Conservation (phyloP, 2,329 filamentous ascomycete genomes). For the Anthostomella pinea region DNA sequence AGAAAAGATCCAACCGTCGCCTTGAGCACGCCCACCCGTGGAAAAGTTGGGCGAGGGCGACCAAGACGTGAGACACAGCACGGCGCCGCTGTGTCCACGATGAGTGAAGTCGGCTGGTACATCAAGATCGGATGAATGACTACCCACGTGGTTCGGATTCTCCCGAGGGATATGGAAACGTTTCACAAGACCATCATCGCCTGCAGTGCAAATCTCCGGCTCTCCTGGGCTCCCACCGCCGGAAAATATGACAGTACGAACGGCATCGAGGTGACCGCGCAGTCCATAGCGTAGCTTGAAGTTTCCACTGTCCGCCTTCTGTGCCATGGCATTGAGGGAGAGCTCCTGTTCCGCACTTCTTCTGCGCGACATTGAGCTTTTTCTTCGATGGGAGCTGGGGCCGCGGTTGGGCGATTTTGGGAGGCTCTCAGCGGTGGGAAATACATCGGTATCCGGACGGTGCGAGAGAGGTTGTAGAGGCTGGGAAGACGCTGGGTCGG, state of each 20-base stretch:
- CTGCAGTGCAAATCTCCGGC: slow-evolving; percentile 93
- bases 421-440: slow-evolving; percentile 76
- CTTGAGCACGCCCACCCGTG: slow-evolving; percentile 80
- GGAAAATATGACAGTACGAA: slow-evolving; percentile 93
- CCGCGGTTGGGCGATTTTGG: slow-evolving; percentile 76
- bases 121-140: slow-evolving; percentile 74
- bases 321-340: slow-evolving; percentile 44
- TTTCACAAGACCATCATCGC: slow-evolving; percentile 94
- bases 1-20: slow-evolving; percentile 98
- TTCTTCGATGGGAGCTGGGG: slow-evolving; percentile 70
- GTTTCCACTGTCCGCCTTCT: slow-evolving; percentile 67
- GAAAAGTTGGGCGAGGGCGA: slow-evolving; percentile 85
- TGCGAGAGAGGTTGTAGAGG: slow-evolving; percentile 46
- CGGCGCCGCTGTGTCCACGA: slow-evolving; percentile 85
- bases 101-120: slow-evolving; percentile 94
- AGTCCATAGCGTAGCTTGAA: slow-evolving; percentile 94
- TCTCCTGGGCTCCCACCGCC: slow-evolving; percentile 93
- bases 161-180: slow-evolving; percentile 92
- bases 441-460: slow-evolving; percentile 83
- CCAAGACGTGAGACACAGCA: slow-evolving; percentile 83
- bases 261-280: slow-evolving; percentile 87
- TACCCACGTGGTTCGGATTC: slow-evolving; percentile 50
- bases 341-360: slow-evolving; percentile 67
- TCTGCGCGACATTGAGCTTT: slow-evolving; percentile 73
- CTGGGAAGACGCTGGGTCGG: slow-evolving; percentile 50